Conservation (phyloP, 352 stramenopile genomes). For the Phytophthora pini region DNA sequence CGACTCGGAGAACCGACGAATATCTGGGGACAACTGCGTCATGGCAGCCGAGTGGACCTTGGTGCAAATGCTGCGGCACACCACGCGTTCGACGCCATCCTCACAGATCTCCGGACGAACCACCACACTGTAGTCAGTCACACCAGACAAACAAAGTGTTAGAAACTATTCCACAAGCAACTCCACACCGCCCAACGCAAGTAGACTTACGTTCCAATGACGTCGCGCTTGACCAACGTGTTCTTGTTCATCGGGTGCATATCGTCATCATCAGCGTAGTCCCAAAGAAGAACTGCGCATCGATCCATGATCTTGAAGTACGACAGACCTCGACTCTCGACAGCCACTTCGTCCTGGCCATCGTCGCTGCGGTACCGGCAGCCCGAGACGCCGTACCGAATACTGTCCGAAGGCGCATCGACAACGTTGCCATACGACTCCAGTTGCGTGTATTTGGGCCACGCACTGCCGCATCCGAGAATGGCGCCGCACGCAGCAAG, state of each 20-base stretch:
- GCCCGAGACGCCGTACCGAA: constrained; percentile 40
- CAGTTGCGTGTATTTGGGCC: constrained; percentile 38
- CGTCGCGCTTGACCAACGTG: constrained; percentile 39
- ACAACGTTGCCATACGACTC: constrained; percentile 37
- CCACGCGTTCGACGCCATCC: constrained; percentile 42
- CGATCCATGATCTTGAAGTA: constrained; percentile 41
- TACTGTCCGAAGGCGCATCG: constrained; percentile 33
- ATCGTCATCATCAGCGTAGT: constrained; percentile 43
- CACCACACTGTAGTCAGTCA: constrained; percentile 28
- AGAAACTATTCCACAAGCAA: constrained; percentile 8
- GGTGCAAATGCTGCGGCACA: constrained; percentile 45
- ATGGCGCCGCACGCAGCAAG: constrained; percentile 36
- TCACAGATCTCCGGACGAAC: constrained; percentile 42
- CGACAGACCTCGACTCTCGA: constrained; percentile 39
- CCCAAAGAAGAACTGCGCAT: constrained; percentile 37
- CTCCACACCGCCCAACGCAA: not conserved
- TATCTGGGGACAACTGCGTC: constrained; percentile 29
- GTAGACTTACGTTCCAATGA: constrained; percentile 43
- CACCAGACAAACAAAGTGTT: constrained; percentile 15
- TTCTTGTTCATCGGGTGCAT: constrained; percentile 35
- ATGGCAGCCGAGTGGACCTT: constrained; percentile 37
- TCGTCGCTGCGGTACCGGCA: constrained; percentile 40
- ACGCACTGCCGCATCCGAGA: constrained; percentile 31
- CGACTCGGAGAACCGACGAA: constrained; percentile 36
- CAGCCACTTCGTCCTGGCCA: constrained; percentile 33